Evolutionary conservation across 352 stramenopile species (phyloP).

Genomic region (Aphanomyces stellatus): DNA sequence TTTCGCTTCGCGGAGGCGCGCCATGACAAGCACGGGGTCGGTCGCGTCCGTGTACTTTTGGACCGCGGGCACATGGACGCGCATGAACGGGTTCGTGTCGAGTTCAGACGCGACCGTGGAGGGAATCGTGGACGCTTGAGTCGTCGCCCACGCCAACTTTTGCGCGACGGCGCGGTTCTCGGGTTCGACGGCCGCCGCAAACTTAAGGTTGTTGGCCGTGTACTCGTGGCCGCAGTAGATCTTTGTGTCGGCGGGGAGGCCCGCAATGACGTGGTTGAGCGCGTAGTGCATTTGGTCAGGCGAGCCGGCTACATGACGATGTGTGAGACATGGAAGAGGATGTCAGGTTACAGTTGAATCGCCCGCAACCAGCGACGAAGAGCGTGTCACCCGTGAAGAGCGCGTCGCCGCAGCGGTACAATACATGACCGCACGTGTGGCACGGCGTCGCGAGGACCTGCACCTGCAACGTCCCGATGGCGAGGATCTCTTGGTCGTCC

Average conservation of each 20-base stretch:
- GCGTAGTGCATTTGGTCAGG: conserved; percentile 79
- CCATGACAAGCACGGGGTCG: conserved; percentile 52
- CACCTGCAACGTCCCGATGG: conserved; percentile 49
- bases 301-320: conserved; percentile 39
- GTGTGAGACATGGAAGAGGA: background rate
- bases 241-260: conserved; percentile 53
- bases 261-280: conserved; percentile 67
- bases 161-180: conserved; percentile 57
- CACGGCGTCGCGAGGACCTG: conserved; percentile 82
- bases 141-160: conserved; percentile 52
- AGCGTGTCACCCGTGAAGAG: conserved; percentile 91
- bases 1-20: conserved; percentile 41
- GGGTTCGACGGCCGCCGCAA: conserved; percentile 84
- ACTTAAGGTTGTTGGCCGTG: conserved; percentile 83
- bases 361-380: conserved; percentile 85
- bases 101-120: conserved; percentile 68
- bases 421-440: conserved; percentile 87
- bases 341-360: conserved; percentile 46
- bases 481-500: conserved; percentile 47
- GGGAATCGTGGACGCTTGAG: conserved; percentile 75
- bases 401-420: conserved; percentile 52
- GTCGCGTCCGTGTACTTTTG: conserved; percentile 38
- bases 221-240: conserved; percentile 93
- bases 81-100: conserved; percentile 77
- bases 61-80: conserved; percentile 37